Conservation (phyloP, 2,329 filamentous ascomycete genomes). For the Xenoacremonium recifei region DNA sequence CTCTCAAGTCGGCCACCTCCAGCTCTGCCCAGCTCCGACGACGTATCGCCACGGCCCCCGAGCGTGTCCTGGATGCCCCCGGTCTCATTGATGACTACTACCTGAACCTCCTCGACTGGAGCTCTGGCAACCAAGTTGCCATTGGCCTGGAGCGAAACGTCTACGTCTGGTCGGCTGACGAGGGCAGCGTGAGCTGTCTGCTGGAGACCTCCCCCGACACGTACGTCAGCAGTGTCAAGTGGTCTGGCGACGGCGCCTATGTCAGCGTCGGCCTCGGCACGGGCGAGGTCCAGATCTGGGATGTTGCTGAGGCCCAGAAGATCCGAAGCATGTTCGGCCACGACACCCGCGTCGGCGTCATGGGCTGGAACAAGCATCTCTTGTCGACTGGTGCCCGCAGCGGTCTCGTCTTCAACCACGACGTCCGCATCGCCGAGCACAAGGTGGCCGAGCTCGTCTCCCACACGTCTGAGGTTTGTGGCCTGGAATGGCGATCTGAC, state of each 20-base stretch:
- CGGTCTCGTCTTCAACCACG: conserved; percentile 96
- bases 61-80: conserved; percentile 93
- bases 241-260: conserved; percentile 96
- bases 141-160: conserved; percentile 96
- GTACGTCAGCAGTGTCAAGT: conserved; percentile 97
- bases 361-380: conserved; percentile 99
- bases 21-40: conserved; percentile 84
- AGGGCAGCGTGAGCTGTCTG: conserved; percentile 83
- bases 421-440: conserved; percentile 95
- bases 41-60: conserved; percentile 89
- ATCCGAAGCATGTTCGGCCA: conserved; percentile 98
- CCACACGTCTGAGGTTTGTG: conserved; percentile 96
- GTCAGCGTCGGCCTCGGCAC: conserved; percentile 92
- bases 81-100: conserved; percentile 98
- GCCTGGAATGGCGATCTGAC: conserved; percentile 95
- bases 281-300: conserved; percentile 98
- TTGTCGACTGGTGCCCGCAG: conserved; percentile 93
- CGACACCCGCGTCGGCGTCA: conserved; percentile 92
- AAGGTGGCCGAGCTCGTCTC: conserved; percentile 96
- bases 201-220: conserved; percentile 87
- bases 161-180: conserved; percentile 97
- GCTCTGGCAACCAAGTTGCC: conserved; percentile 93
- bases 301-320: conserved; percentile 91
- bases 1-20: conserved; percentile 74
- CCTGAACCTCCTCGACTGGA: conserved; percentile 98